A percentile compares a stretch with the other conserved stretches of the same genome.
These are phyloP conservation scores for Tylopilus subfusipes DNA, from an alignment of 768 basidiomycete species.

Conservation along the genomic window DNA sequence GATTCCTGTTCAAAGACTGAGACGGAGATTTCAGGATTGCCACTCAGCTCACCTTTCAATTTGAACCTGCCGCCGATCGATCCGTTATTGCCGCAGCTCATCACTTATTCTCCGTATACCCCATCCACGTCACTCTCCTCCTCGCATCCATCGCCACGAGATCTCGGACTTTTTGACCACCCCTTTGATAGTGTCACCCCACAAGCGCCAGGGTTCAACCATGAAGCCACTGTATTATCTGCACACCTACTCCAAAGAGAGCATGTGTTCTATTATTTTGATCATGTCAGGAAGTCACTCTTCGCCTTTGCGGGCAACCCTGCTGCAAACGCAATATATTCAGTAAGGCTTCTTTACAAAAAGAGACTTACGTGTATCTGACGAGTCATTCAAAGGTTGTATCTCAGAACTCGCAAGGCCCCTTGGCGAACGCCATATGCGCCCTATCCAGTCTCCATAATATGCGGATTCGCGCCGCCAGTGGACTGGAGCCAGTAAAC, in stretches of 20 bases:
- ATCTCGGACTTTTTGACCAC: slow-evolving; percentile 31
- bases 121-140: slow-evolving; percentile 33
- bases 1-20: slow-evolving; percentile 10
- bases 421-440: slow-evolving; percentile 69
- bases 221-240: slow-evolving; percentile 23
- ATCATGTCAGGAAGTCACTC: slow-evolving; percentile 63
- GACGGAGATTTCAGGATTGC: slow-evolving; percentile 17
- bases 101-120: slow-evolving; percentile 33
- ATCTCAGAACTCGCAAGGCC: slow-evolving; percentile 62
- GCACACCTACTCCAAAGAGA: slow-evolving; percentile 50
- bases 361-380: slow-evolving; percentile 12
- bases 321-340: slow-evolving; percentile 61
- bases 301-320: slow-evolving; percentile 61
- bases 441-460: slow-evolving; percentile 73
- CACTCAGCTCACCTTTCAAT: slow-evolving; percentile 32
- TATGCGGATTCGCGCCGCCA: slow-evolving; percentile 56
- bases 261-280: slow-evolving; percentile 72
- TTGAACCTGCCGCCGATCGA: slow-evolving; percentile 29
- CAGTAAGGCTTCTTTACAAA: slow-evolving; percentile 42
- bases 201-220: slow-evolving; percentile 28
- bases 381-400: slow-evolving; percentile 38
- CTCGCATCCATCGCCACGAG: slow-evolving; percentile 34
- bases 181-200: slow-evolving; percentile 35
- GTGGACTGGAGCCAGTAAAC: slow-evolving; percentile 56
- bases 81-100: slow-evolving; percentile 25